phyloP scores from a whole-genome alignment of 2,329 filamentous ascomycete genomes.

The Botrytis aclada region DNA sequence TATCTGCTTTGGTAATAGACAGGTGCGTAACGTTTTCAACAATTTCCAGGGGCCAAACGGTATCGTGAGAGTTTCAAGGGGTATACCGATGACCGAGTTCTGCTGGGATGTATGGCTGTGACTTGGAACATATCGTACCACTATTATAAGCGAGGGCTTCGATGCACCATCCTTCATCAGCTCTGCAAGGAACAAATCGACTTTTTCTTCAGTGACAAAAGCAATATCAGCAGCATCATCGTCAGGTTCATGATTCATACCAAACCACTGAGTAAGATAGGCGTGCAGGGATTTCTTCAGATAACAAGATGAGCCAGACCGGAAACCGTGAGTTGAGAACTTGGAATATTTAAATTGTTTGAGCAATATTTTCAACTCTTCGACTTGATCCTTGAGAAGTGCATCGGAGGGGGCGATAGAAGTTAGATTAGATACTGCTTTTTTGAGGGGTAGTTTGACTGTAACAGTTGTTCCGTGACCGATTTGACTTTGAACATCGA shows the following conservation, averaged over 20 bases:
- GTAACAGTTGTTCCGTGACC: slow-evolving; percentile 52
- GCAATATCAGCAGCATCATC: not conserved
- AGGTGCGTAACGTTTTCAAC: slow-evolving; percentile 13
- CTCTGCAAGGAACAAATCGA: not conserved
- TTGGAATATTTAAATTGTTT: not conserved
- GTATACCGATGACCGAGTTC: not conserved
- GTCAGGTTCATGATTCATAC: not conserved
- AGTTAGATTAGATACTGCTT: not conserved
- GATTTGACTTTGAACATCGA: slow-evolving; percentile 53
- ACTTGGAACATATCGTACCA: slow-evolving; percentile 7
- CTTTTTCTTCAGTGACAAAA: slow-evolving; percentile 9
- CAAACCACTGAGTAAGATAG: slow-evolving; percentile 15
- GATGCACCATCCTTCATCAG: not conserved
- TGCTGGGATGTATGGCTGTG: not conserved
- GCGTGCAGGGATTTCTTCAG: slow-evolving; percentile 3
- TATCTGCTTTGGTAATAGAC: slow-evolving; percentile 7
- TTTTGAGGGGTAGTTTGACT: slow-evolving; percentile 38
- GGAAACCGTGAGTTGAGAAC: slow-evolving; percentile 13
- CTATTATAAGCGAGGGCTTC: slow-evolving; percentile 11
- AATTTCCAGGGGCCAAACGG: slow-evolving; percentile 17
- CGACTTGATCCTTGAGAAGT: not conserved
- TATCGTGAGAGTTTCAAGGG: slow-evolving; percentile 15
- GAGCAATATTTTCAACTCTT: not conserved
- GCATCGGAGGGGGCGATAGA: not conserved
- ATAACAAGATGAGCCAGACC: not conserved